Percentiles rank a stretch among this genome's conserved stretches.
These are phyloP conservation scores for Asterochloris erici DNA, from an alignment of 139 green algal genomes.

Conservation along the genomic window DNA sequence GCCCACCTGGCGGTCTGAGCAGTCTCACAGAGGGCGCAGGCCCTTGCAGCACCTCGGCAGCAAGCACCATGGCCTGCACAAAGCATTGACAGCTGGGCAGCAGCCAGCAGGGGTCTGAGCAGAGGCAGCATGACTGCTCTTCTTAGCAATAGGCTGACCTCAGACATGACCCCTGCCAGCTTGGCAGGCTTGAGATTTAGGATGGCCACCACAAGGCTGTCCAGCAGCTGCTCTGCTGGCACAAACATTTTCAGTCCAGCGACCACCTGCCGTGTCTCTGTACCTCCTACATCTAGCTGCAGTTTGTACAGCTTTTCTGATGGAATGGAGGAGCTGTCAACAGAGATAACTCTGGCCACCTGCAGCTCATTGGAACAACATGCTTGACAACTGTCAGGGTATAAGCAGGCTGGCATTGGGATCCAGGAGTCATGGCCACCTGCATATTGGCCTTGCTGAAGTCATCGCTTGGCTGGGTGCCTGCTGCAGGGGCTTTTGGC, in stretches of 20 bases:
- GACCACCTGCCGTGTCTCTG: constrained; percentile 34
- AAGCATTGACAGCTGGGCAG: no score
- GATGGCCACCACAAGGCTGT: constrained; percentile 27
- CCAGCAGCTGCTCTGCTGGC: constrained; percentile 7
- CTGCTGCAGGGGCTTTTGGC: no score
- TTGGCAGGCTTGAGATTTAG: constrained; percentile 38
- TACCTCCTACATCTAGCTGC: constrained; percentile 34
- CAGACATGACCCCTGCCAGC: constrained; percentile 23
- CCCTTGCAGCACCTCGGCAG: constrained; percentile 18
- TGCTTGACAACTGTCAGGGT: no score
- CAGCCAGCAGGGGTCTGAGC: no score
- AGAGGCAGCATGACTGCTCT: no score
- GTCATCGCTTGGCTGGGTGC: no score
- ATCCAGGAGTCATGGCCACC: no score
- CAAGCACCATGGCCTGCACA: constrained; percentile 39
- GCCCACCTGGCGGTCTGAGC: constrained; percentile 27
- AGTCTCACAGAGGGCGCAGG: constrained; percentile 23
- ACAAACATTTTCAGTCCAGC: constrained; percentile 22
- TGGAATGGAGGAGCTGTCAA: constrained; percentile 20
- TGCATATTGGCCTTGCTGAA: no score
- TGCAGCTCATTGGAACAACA: neutral
- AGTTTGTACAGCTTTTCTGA: constrained; percentile 57
- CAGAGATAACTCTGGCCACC: constrained; percentile 29
- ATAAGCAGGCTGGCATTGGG: no score
- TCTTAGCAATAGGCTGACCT: no score